Evolutionary conservation across 2,329 filamentous ascomycete genomes (phyloP), one percentile per base, ranked within the genome.

Genomic region (Graphilbum fragrans): DNA sequence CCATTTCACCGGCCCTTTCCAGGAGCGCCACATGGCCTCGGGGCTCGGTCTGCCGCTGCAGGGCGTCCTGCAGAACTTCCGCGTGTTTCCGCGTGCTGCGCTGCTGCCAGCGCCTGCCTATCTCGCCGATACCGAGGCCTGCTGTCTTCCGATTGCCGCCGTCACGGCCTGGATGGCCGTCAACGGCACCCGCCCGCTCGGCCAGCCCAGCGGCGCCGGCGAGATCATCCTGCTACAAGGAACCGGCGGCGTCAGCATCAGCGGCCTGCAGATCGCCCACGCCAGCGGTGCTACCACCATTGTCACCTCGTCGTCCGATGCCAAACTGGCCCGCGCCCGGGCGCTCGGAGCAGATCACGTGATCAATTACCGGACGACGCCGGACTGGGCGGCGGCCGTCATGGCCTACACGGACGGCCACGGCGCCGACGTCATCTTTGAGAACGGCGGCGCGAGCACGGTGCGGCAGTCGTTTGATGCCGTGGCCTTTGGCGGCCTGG

Each of bases 131-230:
- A 72, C 75, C 46, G 74, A 82, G 55, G 78, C 74, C 1, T 63
- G 65, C 18, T 75, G 72, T 35, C 53, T 82, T 6, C 75, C 77
- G 8, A 73, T 80, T 45, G 75, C 77, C 0, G 67, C 65, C 1
- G 64, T 80, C 23, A 81, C 78, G 2, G 77, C 77, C 0, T 80
- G 74, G 75, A 80, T 76, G 71, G 64, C 71, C 9, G 62, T 82
- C 49, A 80, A 80, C 55, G 69, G 72, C 36, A 70, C 76, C 60
- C 61, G 70, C 21, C 70, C 72, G 0, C 51, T 73, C 0, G 69
- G 68, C 0, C 49, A 55, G 39, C 62, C 34, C 2, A 38, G 44
- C 2, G 32, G 41, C 7, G 22, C 32, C 12, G 44, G 60, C 4
- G 60, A 67, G 47, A 61, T 60, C 2, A 64, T 74, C 5, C 53